phyloP scores from a whole-genome alignment of 2,329 filamentous ascomycete species.

The Pseudogymnoascus sp. region DNA sequence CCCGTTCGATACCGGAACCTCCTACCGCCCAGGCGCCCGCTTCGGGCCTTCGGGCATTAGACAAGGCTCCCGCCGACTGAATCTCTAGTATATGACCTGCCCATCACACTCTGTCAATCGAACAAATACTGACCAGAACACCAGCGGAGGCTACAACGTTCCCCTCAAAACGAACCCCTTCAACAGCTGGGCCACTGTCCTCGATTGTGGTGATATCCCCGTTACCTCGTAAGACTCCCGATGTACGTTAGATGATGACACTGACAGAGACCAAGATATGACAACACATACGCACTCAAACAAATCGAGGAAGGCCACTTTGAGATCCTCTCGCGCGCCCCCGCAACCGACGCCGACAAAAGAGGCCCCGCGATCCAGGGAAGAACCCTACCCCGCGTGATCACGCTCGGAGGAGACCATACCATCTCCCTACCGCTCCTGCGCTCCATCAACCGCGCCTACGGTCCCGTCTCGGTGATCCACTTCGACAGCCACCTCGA shows the following conservation, averaged over 20 bases:
- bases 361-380: constrained; percentile 61
- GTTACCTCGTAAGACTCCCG: constrained; percentile 61
- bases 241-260: background rate
- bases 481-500: constrained; percentile 59
- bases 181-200: constrained; percentile 68
- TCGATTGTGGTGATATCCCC: constrained; percentile 79
- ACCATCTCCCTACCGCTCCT: constrained; percentile 54
- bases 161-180: constrained; percentile 73
- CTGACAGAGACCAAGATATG: constrained; percentile 48
- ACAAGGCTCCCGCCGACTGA: constrained; percentile 76
- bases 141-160: constrained; percentile 80
- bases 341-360: constrained; percentile 59
- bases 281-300: constrained; percentile 71
- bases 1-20: constrained; percentile 80
- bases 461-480: constrained; percentile 53
- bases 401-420: constrained; percentile 63
- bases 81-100: constrained; percentile 62
- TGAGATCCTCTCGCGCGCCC: constrained; percentile 61
- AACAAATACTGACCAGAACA: constrained; percentile 24
- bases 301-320: constrained; percentile 85
- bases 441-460: constrained; percentile 51
- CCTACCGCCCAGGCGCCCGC: constrained; percentile 73
- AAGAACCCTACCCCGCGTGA: constrained; percentile 70
- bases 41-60: constrained; percentile 80
- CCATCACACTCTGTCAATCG: constrained; percentile 1